These are phyloP conservation scores for Yamadazyma blattariae DNA, from an alignment of 1,139 yeast genomes.

Conservation along the genomic window DNA sequence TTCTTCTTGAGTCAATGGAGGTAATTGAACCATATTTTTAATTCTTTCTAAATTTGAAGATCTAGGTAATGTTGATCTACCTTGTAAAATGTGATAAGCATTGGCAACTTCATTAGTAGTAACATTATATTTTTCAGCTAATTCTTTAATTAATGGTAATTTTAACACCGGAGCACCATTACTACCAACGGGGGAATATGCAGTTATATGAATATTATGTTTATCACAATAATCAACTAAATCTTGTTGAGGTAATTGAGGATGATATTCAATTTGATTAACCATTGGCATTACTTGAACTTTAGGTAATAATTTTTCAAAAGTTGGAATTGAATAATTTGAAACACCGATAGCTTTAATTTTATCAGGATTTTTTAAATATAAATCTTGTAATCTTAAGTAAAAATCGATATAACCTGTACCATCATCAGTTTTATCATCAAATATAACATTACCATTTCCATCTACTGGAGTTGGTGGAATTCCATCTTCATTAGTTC, in stretches of 20 bases:
- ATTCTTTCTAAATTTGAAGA: slow-evolving; percentile 35
- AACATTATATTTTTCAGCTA: slow-evolving; percentile 31
- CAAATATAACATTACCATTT: slow-evolving; percentile 38
- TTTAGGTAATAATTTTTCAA: slow-evolving; percentile 25
- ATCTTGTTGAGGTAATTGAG: slow-evolving; percentile 38
- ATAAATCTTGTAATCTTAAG: slow-evolving; percentile 41
- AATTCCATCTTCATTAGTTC: slow-evolving; percentile 29
- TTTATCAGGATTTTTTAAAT: slow-evolving; percentile 21
- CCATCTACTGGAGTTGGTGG: slow-evolving; percentile 31
- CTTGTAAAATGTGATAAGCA: slow-evolving; percentile 33
- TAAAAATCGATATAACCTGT: slow-evolving; percentile 42
- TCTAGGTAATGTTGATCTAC: slow-evolving; percentile 31
- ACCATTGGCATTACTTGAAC: slow-evolving; percentile 28
- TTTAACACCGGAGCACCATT: slow-evolving; percentile 35
- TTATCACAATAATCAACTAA: slow-evolving; percentile 25
- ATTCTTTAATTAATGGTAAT: slow-evolving; percentile 24
- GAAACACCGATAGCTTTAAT: slow-evolving; percentile 33
- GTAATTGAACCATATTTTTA: slow-evolving; percentile 25
- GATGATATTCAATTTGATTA: slow-evolving; percentile 39
- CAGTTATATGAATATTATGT: slow-evolving; percentile 25
- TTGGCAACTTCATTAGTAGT: slow-evolving; percentile 29
- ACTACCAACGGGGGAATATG: slow-evolving; percentile 37
- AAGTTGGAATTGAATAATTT: slow-evolving; percentile 27
- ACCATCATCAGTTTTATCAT: slow-evolving; percentile 33
- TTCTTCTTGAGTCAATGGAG: slow-evolving; percentile 40